Evolutionary conservation across 2,329 filamentous ascomycete genomes (phyloP).

Genomic region (Chlorencoelia australis): DNA sequence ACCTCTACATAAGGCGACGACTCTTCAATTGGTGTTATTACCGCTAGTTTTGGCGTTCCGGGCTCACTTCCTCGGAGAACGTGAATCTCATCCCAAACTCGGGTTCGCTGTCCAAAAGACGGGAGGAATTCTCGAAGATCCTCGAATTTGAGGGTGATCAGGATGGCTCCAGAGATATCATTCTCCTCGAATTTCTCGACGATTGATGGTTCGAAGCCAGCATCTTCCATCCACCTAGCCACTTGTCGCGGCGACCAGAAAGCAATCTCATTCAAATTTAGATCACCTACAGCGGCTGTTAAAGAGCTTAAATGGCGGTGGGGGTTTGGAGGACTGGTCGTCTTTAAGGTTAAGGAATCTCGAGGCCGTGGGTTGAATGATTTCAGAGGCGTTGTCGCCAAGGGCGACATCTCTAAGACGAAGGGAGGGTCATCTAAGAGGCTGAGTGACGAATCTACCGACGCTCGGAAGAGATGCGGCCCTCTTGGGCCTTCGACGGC

Average conservation of each 20-base stretch:
- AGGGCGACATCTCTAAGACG: slow-evolving; percentile 60
- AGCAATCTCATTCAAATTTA: slow-evolving; percentile 49
- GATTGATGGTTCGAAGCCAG: slow-evolving; percentile 65
- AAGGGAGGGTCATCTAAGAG: slow-evolving; percentile 40
- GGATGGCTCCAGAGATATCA: slow-evolving; percentile 80
- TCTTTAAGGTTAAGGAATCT: too few relatives aligned
- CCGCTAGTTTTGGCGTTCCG: slow-evolving; percentile 39
- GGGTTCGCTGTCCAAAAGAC: slow-evolving; percentile 72
- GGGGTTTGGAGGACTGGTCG: slow-evolving; percentile 18
- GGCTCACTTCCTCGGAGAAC: slow-evolving; percentile 48
- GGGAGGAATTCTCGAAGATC: slow-evolving; percentile 74
- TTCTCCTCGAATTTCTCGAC: slow-evolving; percentile 83
- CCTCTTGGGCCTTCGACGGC: slow-evolving; percentile 71
- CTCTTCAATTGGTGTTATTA: slow-evolving; percentile 54
- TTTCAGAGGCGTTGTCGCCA: slow-evolving; percentile 47
- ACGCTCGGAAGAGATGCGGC: slow-evolving; percentile 76
- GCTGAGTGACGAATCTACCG: slow-evolving; percentile 44
- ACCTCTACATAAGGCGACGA: slow-evolving; percentile 28
- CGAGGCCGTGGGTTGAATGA: too few relatives aligned
- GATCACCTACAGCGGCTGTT: slow-evolving; percentile 44
- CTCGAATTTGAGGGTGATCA: slow-evolving; percentile 86
- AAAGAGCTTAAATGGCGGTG: slow-evolving; percentile 41
- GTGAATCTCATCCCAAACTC: slow-evolving; percentile 72
- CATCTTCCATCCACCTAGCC: slow-evolving; percentile 76
- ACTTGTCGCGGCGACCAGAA: slow-evolving; percentile 68